Percentiles rank a stretch among this genome's conserved stretches.
phyloP scores from a whole-genome alignment of 176 grass and related monocot genomes.

The Leersia perrieri region DNA sequence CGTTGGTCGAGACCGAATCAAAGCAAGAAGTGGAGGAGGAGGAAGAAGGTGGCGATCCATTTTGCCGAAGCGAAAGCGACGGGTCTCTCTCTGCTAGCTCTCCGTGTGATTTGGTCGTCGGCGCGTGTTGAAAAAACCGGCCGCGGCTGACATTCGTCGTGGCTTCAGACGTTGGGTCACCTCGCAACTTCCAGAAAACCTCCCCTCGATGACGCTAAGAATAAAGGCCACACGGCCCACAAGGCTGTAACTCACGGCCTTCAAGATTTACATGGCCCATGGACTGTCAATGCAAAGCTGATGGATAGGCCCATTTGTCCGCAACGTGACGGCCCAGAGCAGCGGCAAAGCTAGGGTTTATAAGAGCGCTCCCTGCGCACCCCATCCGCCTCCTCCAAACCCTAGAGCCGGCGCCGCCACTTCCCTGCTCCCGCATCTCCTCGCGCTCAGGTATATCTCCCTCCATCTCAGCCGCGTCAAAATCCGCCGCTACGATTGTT shows the following conservation, averaged over 20 bases:
- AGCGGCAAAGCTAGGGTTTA: slow-evolving; percentile 35
- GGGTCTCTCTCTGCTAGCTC: neutral
- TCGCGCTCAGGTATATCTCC: slow-evolving; percentile 32
- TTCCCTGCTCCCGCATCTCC: slow-evolving; percentile 18
- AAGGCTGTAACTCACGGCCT: no score
- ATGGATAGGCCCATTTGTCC: no score
- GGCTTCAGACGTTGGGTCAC: neutral
- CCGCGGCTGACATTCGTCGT: neutral
- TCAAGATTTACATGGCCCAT: no score
- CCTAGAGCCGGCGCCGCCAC: slow-evolving; percentile 49
- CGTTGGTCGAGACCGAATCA: slow-evolving; percentile 39
- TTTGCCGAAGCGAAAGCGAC: slow-evolving; percentile 23
- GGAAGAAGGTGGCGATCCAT: slow-evolving; percentile 14
- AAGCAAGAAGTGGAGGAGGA: slow-evolving; percentile 7
- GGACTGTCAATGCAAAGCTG: no score
- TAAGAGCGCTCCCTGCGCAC: neutral
- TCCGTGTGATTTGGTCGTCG: slow-evolving; percentile 18
- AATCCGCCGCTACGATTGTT: neutral
- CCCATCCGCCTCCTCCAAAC: slow-evolving; percentile 16
- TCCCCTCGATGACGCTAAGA: neutral
- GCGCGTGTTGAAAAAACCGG: slow-evolving; percentile 15
- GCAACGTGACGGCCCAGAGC: neutral
- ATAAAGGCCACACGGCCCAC: neutral
- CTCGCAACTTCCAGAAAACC: slow-evolving; percentile 16
- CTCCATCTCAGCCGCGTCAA: neutral